Percentiles rank a stretch among this genome's conserved stretches.
Conservation (phyloP, 805 yeast species). For the Candida insectorum region DNA sequence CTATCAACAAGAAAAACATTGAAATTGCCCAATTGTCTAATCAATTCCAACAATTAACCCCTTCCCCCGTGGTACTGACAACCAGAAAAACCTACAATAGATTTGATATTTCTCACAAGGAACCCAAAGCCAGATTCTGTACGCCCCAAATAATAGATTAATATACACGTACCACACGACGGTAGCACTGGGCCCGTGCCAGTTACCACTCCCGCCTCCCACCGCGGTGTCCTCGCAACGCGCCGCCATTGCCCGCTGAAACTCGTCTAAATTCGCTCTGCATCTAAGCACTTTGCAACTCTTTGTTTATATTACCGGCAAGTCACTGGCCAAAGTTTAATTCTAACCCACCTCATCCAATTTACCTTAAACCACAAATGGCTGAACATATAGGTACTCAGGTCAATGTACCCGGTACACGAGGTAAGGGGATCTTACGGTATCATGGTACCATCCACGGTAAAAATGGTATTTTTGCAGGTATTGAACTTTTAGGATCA, state of each 20-base stretch:
- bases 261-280: slow-evolving; percentile 1
- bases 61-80: background rate
- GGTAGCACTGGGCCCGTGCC: no score
- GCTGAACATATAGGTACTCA: slow-evolving; percentile 28
- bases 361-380: background rate
- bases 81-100: background rate
- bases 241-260: background rate
- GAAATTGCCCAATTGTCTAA: slow-evolving; percentile 3
- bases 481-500: slow-evolving; percentile 77
- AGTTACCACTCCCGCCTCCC: background rate
- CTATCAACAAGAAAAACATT: slow-evolving; percentile 9
- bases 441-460: slow-evolving; percentile 73
- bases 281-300: background rate
- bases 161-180: no score
- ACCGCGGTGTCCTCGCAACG: background rate
- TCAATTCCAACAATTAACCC: background rate
- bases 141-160: no score
- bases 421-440: slow-evolving; percentile 59
- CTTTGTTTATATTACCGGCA: background rate
- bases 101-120: background rate
- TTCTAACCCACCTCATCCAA: no score
- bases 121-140: slow-evolving; percentile 1
- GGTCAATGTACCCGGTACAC: slow-evolving; percentile 63
- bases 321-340: no score
- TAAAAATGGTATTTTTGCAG: slow-evolving; percentile 76